A percentile compares a stretch with the other conserved stretches of the same genome.
Conservation (phyloP, 2,329 filamentous ascomycete species). For the Hirsutella thompsonii region DNA sequence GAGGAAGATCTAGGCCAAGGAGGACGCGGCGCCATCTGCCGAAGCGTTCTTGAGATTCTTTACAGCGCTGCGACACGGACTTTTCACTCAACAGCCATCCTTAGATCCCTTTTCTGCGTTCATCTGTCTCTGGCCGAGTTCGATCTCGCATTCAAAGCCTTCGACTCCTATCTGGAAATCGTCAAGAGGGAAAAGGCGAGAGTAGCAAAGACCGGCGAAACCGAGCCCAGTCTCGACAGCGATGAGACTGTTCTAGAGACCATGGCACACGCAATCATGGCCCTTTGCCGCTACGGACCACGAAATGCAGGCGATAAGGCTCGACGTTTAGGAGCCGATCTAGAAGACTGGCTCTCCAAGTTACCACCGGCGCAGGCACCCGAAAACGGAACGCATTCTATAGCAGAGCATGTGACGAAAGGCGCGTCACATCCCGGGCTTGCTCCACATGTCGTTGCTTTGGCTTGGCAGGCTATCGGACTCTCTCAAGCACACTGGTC, state of each 20-base stretch:
- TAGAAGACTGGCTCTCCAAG: slow-evolving; percentile 65
- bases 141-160: slow-evolving; percentile 77
- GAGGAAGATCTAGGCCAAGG: slow-evolving; percentile 72
- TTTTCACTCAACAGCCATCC: slow-evolving; percentile 83
- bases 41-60: slow-evolving; percentile 71
- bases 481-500: slow-evolving; percentile 82
- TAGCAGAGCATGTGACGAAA: slow-evolving; percentile 15
- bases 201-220: slow-evolving; percentile 63
- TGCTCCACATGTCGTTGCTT: slow-evolving; percentile 47
- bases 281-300: slow-evolving; percentile 73
- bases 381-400: slow-evolving; percentile 15
- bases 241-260: slow-evolving; percentile 68
- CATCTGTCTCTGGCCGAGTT: slow-evolving; percentile 85
- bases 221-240: slow-evolving; percentile 61
- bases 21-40: slow-evolving; percentile 62
- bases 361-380: slow-evolving; percentile 21
- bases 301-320: slow-evolving; percentile 68
- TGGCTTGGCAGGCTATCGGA: slow-evolving; percentile 75
- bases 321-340: slow-evolving; percentile 51
- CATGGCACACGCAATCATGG: slow-evolving; percentile 64
- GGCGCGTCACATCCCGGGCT: slow-evolving; percentile 30
- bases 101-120: slow-evolving; percentile 76
- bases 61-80: slow-evolving; percentile 88
- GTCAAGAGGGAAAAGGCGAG: slow-evolving; percentile 75
- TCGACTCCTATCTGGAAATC: slow-evolving; percentile 85